Evolutionary conservation across 345 rosid genomes (phyloP).

Genomic region (Nephelium lappaceum): DNA sequence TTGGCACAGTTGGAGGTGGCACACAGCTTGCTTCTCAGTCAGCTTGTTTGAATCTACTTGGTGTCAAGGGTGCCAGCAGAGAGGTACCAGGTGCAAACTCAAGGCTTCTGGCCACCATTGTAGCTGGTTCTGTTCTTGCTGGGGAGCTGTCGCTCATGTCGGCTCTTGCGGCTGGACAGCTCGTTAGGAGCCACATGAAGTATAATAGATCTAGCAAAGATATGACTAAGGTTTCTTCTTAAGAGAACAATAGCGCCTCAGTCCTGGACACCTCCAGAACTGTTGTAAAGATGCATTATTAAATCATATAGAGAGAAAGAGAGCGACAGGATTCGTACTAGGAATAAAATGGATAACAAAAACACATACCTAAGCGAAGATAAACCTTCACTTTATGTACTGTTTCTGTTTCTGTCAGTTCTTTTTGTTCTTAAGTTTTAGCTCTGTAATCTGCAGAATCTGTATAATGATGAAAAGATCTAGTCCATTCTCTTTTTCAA

Average conservation of each 20-base stretch:
- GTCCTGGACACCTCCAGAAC: background rate
- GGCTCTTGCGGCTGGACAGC: conserved; percentile 74
- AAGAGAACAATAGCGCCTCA: background rate
- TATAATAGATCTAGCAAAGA: conserved; percentile 67
- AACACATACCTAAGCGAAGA: background rate
- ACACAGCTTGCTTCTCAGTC: conserved; percentile 83
- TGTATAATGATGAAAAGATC: conserved; percentile 17
- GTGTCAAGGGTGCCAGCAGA: conserved; percentile 67
- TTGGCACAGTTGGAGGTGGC: conserved; percentile 80
- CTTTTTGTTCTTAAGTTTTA: background rate
- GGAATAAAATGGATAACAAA: background rate
- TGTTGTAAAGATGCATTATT: conserved; percentile 8
- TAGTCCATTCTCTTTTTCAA: background rate
- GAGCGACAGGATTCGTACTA: background rate
- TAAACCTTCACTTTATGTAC: conserved; percentile 12
- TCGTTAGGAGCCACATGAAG: conserved; percentile 73
- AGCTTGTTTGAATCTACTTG: conserved; percentile 69
- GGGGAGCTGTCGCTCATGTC: conserved; percentile 78
- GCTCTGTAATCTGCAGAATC: conserved; percentile 18
- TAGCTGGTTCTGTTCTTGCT: conserved; percentile 71
- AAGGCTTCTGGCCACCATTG: conserved; percentile 53
- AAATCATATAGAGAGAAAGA: background rate
- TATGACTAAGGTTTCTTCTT: conserved; percentile 35
- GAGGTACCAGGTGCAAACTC: conserved; percentile 61
- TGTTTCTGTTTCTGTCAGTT: background rate